Percentiles rank a stretch among this genome's conserved stretches.
phyloP scores from a whole-genome alignment of 306 rosid species.

The Vigna mungo region DNA sequence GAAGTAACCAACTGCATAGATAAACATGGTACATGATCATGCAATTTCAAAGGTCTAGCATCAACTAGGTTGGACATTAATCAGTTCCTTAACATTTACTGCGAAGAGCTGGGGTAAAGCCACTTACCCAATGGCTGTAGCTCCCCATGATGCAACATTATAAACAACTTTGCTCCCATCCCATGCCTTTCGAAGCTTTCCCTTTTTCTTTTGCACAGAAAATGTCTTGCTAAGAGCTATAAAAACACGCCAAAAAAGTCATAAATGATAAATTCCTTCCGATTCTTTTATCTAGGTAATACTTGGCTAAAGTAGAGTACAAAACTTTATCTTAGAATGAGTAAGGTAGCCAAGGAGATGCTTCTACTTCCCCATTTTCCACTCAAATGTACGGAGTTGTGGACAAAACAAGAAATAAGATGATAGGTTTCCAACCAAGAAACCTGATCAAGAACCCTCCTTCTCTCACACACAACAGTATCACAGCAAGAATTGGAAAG shows the following conservation, averaged over 20 bases:
- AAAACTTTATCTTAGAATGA: constrained; percentile 12
- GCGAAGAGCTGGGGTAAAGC: not conserved
- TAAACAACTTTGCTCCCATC: constrained; percentile 97
- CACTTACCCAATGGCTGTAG: constrained; percentile 93
- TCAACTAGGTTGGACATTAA: not conserved
- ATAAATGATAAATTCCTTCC: constrained; percentile 46
- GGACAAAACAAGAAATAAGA: not conserved
- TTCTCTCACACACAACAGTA: too few relatives aligned
- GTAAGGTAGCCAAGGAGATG: constrained; percentile 9
- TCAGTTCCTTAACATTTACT: not conserved
- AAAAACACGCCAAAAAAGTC: constrained; percentile 20
- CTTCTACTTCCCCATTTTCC: constrained; percentile 16
- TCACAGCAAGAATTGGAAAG: too few relatives aligned
- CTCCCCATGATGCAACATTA: constrained; percentile 98
- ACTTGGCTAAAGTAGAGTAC: constrained; percentile 14
- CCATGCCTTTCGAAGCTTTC: constrained; percentile 96
- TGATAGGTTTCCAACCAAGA: too few relatives aligned
- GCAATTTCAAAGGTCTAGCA: not conserved
- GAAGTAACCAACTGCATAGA: constrained; percentile 6
- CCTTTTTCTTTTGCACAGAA: constrained; percentile 85
- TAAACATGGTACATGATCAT: constrained; percentile 8
- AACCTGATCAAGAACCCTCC: too few relatives aligned
- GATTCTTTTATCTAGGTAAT: constrained; percentile 3
- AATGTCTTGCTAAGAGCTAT: constrained; percentile 96
- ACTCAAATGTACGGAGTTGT: constrained; percentile 1